A percentile compares a stretch with the other conserved stretches of the same genome.
Evolutionary conservation across 306 rosid genomes (phyloP).

Genomic region (Arachis stenosperma): DNA sequence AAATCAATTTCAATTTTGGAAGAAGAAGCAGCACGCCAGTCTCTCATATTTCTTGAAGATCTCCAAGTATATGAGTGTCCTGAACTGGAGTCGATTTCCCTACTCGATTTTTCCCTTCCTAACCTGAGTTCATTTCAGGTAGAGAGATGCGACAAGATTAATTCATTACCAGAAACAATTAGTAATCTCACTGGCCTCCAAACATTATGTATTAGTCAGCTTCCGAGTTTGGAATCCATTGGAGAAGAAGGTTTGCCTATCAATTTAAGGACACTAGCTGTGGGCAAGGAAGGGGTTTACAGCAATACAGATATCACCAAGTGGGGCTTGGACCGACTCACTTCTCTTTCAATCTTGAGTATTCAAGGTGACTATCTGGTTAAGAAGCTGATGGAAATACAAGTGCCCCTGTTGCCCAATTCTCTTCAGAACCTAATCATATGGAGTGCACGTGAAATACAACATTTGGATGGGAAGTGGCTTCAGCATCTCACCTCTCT

Average conservation of each 20-base stretch:
- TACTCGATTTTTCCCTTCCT: neutral
- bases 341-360: neutral
- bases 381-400: neutral
- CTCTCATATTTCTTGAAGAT: slow-evolving; percentile 1
- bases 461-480: neutral
- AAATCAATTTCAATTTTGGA: slow-evolving; percentile 1
- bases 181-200: neutral
- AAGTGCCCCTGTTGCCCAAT: neutral
- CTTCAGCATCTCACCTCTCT: neutral
- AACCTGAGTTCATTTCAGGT: neutral
- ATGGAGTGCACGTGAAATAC: too few relatives aligned
- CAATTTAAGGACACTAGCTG: neutral
- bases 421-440: neutral
- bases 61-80: neutral
- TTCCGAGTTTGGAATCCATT: neutral
- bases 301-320: neutral
- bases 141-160: neutral
- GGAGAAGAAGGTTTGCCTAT: neutral
- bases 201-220: too few relatives aligned
- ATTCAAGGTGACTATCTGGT: neutral
- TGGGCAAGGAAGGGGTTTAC: neutral
- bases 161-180: neutral
- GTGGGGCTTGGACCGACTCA: neutral
- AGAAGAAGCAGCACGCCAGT: neutral
- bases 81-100: slow-evolving; percentile 12